A percentile compares a stretch with the other conserved stretches of the same genome.
Evolutionary conservation across 306 rosid genomes (phyloP).

Genomic region (Amphicarpaea edgeworthii): DNA sequence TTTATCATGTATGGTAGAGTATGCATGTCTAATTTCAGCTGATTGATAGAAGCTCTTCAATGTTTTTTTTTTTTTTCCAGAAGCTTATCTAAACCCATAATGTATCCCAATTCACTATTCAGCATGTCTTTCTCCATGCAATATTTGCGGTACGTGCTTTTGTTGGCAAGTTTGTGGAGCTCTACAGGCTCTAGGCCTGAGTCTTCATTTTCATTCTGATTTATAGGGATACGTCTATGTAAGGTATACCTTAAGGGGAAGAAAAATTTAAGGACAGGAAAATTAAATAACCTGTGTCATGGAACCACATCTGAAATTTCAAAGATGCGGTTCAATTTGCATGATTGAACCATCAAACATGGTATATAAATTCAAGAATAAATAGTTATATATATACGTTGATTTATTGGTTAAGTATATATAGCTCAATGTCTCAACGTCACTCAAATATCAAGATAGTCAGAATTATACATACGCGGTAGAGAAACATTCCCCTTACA

Average conservation of each 20-base stretch:
- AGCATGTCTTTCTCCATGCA: background rate
- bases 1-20: too few species aligned
- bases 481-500: background rate
- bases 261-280: background rate
- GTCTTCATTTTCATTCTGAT: conserved; percentile 30
- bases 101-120: too few species aligned
- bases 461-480: background rate
- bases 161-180: background rate
- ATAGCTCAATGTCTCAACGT: background rate
- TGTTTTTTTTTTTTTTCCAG: too few species aligned
- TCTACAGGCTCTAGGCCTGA: background rate
- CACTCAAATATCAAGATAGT: background rate
- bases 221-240: conserved; percentile 10
- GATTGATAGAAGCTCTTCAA: too few species aligned
- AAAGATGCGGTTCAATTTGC: background rate
- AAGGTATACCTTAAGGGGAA: background rate
- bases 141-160: background rate
- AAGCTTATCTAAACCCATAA: too few species aligned
- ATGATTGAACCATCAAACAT: background rate
- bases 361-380: background rate
- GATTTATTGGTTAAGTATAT: background rate
- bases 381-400: background rate
- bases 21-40: too few species aligned
- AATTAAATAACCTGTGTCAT: background rate
- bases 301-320: background rate